Base-by-base conservation (phyloP, 1,284 basidiomycete species). In the Xerocomus amazonicus region DNA sequence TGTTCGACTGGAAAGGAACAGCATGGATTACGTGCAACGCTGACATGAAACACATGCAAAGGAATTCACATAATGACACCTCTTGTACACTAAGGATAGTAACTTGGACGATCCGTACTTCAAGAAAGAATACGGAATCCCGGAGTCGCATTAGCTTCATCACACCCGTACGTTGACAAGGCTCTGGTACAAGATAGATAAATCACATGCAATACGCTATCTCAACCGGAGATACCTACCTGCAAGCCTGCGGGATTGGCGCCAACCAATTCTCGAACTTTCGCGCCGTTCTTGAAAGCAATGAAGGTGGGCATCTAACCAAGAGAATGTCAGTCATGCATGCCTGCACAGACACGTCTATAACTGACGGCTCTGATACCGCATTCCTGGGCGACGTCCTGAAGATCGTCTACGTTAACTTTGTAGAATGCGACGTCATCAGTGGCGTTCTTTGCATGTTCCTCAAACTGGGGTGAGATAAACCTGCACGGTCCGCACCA, bases 231-330 rank as follows among this genome's bases (percentile, higher is more conserved):
- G 9, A 40, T 27, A 9, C 5, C 19, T 23, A 40, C 39, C n/a
- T 9, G 8, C 16, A 40, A 10, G 9, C n/a, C 10, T 17, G 4
- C 1, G 14, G 27, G n/a, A 16, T 16, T 6, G n/a, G 39, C 39
- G n/a, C 39, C 39, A 28, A 40, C 39, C 13, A 40, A 4, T 3
- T 34, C 32, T 10, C 2, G 23, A 17, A 44, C 14, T 12, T 34
- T 34, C 2, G 9, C 6, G 9, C 44, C 44, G 8, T 47, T 31
- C 36, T 50, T 59, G 57, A 59, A 63, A 3, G 47, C 58, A 3
- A 56, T 49, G 7, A 60, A 34, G 4, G 60, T 62, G 13, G 56
- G 60, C 34, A 53, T n/a, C 44, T 45, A 29, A 14, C 10, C 41
- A 23, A 23, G 4, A 10, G 13, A 19, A n/a, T 3, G 31, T 33